A percentile compares a stretch with the other conserved stretches of the same genome.
These are phyloP conservation scores for Cutaneotrichosporon sp. DNA, from an alignment of 1,284 basidiomycete genomes.

Conservation along the genomic window DNA sequence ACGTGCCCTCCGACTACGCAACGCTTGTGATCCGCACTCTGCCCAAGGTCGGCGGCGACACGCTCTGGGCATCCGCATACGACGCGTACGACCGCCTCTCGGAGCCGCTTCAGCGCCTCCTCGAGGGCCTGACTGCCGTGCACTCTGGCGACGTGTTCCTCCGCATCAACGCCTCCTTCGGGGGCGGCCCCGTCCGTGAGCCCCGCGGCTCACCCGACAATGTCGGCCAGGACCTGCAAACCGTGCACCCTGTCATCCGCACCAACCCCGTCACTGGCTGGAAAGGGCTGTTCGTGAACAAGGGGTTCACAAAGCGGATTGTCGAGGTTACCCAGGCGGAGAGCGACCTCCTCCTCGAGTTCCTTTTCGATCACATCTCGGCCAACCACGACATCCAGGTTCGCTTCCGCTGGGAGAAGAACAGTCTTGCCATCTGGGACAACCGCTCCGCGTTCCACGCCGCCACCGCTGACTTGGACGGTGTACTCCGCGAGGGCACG, in stretches of 20 bases:
- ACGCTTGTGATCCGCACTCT: conserved; percentile 58
- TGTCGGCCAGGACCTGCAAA: conserved; percentile 55
- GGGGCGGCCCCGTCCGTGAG: conserved; percentile 9
- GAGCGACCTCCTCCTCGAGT: conserved; percentile 42
- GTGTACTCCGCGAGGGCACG: conserved; percentile 54
- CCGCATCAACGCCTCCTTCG: conserved; percentile 30
- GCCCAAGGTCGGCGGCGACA: conserved; percentile 52
- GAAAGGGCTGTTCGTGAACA: conserved; percentile 70
- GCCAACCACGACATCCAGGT: conserved; percentile 63
- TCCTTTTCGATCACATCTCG: conserved; percentile 49
- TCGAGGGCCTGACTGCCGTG: conserved; percentile 58
- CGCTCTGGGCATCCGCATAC: conserved; percentile 54
- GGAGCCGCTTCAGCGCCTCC: conserved; percentile 54
- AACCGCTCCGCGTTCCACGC: conserved; percentile 40
- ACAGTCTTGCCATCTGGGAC: conserved; percentile 48
- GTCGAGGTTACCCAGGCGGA: conserved; percentile 59
- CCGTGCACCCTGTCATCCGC: conserved; percentile 57
- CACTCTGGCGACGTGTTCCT: conserved; percentile 57
- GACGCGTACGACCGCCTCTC: conserved; percentile 62
- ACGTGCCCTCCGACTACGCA: conserved; percentile 60
- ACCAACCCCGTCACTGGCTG: conserved; percentile 62
- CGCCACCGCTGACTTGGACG: conserved; percentile 50
- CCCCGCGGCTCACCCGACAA: conserved; percentile 58
- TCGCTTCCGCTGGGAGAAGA: conserved; percentile 50
- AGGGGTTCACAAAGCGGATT: conserved; percentile 60